Base-by-base conservation (phyloP, 2,329 filamentous ascomycete species). In the Raffaelea ambrosiae region DNA sequence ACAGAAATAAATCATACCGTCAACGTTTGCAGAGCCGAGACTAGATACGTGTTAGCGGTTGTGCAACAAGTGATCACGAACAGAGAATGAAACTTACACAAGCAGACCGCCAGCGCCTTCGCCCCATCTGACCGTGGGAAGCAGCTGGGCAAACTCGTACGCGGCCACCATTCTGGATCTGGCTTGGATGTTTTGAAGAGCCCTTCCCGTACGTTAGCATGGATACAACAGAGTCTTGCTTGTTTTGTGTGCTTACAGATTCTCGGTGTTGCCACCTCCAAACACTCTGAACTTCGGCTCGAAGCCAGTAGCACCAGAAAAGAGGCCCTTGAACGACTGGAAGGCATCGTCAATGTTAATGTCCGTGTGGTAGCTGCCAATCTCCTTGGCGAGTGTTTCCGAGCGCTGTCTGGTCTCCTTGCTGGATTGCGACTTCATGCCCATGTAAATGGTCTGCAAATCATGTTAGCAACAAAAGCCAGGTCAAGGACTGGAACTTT, bases 351-450 rank as follows among this genome's bases (percentile, higher is more conserved):
- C 87, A 48, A 91, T 88, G 57, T 88, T 79, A 40, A 88, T 68
- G 58, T 90, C 77, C 4, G 78, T 71, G 59, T 93, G 88, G 57
- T 88, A 82, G 16, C 77, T 71, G 3, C 86, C 86, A 46, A 91
- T 88, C 4, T 68, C 71, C 4, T 68, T 58, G 4, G 74, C 62
- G 0, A 91, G 71, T 0, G 75, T 70, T 57, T 76, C 76, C 2
- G 87, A 83, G 23, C 87, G 71, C 42, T 73, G 69, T 10, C 86
- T 69, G 0, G 86, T 89, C 53, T 88, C 83, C 39, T 68, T 66
- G 21, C 75, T 80, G 44, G 77, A 81, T 39, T 83, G 83, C 53
- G 84, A 78, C 54, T 72, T 67, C 58, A 81, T 89, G 11, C 84
- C 86, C 79, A 88, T 84, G 63, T 81, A 87, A 42, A 73, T 70